Evolutionary conservation across 2,329 filamentous ascomycete genomes (phyloP).

Genomic region (Nannizzia gypsea): DNA sequence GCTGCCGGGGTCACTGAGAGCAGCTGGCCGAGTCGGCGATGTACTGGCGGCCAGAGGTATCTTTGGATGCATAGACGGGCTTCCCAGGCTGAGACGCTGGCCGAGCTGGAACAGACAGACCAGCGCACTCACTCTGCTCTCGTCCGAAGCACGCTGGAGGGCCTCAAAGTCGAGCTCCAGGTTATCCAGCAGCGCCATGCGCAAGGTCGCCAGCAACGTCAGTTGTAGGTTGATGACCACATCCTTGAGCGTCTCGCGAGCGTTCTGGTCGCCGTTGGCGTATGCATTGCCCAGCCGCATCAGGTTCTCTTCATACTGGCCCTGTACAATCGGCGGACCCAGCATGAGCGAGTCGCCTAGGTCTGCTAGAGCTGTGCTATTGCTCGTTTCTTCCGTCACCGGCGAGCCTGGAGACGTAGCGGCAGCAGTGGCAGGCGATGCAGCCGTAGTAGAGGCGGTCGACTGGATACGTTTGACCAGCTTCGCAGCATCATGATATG

Average conservation of each 20-base stretch:
- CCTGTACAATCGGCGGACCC: conserved; percentile 26
- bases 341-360: conserved; percentile 27
- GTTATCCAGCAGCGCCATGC: conserved; percentile 22
- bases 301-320: conserved; percentile 26
- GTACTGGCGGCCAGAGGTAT: background rate
- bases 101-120: conserved; percentile 27
- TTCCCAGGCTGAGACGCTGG: conserved; percentile 18
- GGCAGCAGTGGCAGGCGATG: background rate
- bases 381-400: background rate
- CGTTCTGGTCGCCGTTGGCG: conserved; percentile 26
- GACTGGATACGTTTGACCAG: conserved; percentile 12
- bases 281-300: conserved; percentile 26
- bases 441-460: background rate
- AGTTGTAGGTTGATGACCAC: conserved; percentile 29
- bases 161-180: conserved; percentile 22
- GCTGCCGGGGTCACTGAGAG: too few relatives aligned
- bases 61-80: background rate
- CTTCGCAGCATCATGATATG: conserved; percentile 11
- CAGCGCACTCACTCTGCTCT: conserved; percentile 25
- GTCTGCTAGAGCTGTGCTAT: background rate
- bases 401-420: background rate
- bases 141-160: conserved; percentile 27
- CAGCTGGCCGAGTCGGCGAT: too few relatives aligned
- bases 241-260: conserved; percentile 30
- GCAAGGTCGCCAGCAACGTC: conserved; percentile 25